Evolutionary conservation across 805 yeast species (phyloP).

Genomic region (Candida chauliodis): DNA sequence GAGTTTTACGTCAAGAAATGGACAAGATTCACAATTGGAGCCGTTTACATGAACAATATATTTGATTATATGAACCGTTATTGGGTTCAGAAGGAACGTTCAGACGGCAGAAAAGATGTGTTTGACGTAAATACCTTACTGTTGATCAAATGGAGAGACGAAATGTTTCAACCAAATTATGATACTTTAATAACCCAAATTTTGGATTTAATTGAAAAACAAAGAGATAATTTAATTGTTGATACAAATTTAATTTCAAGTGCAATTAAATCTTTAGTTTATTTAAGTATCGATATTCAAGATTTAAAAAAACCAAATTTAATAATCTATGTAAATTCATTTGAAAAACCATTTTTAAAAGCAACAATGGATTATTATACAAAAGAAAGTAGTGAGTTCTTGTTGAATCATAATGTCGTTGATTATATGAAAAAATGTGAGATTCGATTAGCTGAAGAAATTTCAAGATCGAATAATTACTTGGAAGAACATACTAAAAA

Average conservation of each 20-base stretch:
- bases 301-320: conserved; percentile 84
- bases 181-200: conserved; percentile 63
- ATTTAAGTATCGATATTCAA: conserved; percentile 84
- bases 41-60: conserved; percentile 86
- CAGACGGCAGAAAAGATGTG: conserved; percentile 85
- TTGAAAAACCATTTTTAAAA: conserved; percentile 73
- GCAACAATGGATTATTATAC: conserved; percentile 66
- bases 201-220: conserved; percentile 68
- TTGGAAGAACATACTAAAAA: conserved; percentile 84
- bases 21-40: conserved; percentile 87
- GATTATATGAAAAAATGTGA: conserved; percentile 89
- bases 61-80: conserved; percentile 94
- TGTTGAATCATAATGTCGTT: conserved; percentile 75
- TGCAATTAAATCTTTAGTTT: conserved; percentile 83
- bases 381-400: conserved; percentile 62
- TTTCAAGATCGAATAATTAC: conserved; percentile 69
- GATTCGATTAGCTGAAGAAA: conserved; percentile 77
- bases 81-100: conserved; percentile 96
- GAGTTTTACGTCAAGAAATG: conserved; percentile 84
- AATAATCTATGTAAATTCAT: conserved; percentile 73
- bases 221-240: conserved; percentile 74
- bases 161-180: conserved; percentile 68
- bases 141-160: conserved; percentile 80
- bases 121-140: conserved; percentile 90
- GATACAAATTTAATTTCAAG: conserved; percentile 62